Evolutionary conservation across 768 basidiomycete genomes (phyloP).

Genomic region (Agrocybe praecox): DNA sequence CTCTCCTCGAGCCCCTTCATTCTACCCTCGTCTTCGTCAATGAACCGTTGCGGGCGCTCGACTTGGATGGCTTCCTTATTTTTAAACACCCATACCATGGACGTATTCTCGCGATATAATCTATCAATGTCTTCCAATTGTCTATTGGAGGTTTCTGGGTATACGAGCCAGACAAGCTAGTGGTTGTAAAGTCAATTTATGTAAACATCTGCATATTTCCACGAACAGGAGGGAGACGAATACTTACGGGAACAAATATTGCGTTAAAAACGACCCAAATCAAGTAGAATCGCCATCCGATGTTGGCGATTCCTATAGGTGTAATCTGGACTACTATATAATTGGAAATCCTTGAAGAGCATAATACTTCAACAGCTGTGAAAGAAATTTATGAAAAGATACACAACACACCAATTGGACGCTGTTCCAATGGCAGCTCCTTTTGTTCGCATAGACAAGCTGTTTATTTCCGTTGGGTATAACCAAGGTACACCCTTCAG

Average conservation of each 20-base stretch:
- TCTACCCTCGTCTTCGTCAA: slow-evolving; percentile 37
- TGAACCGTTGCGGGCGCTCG: slow-evolving; percentile 43
- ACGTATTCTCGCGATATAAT: slow-evolving; percentile 45
- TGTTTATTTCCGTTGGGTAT: slow-evolving; percentile 54
- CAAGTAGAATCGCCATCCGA: slow-evolving; percentile 52
- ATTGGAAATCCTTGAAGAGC: slow-evolving; percentile 43
- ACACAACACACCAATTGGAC: slow-evolving; percentile 42
- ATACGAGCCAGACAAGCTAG: slow-evolving; percentile 47
- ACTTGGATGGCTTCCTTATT: slow-evolving; percentile 46
- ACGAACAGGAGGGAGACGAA: neutral
- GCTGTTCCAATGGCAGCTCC: slow-evolving; percentile 51
- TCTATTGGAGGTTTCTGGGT: slow-evolving; percentile 53
- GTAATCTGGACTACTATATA: slow-evolving; percentile 54
- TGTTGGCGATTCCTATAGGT: slow-evolving; percentile 43
- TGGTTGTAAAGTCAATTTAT: neutral
- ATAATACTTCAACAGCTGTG: neutral
- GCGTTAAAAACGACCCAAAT: slow-evolving; percentile 54
- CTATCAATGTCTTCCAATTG: slow-evolving; percentile 52
- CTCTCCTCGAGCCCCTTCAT: slow-evolving; percentile 12
- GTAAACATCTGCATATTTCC: no score
- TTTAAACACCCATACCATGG: slow-evolving; percentile 41
- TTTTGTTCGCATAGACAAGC: slow-evolving; percentile 50
- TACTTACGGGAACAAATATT: slow-evolving; percentile 44
- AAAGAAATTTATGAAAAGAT: neutral
- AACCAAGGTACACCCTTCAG: slow-evolving; percentile 50